Percentiles rank a stretch among this genome's conserved stretches.
These are phyloP conservation scores for Daldinia decipiens DNA, from an alignment of 495 filamentous ascomycete genomes.

Conservation along the genomic window DNA sequence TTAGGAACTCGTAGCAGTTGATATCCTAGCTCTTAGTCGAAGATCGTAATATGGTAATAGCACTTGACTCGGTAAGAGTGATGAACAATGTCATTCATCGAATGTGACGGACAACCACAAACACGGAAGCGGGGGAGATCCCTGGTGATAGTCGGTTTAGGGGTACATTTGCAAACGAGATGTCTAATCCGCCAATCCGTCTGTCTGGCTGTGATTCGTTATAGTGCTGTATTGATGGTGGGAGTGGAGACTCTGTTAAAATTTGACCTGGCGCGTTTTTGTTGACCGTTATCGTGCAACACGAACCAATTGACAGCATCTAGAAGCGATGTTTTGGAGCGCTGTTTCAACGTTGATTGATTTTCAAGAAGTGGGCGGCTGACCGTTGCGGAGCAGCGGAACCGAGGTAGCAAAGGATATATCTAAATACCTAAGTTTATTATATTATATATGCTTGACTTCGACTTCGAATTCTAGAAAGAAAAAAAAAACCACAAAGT, in stretches of 20 bases:
- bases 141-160: constrained; percentile 19
- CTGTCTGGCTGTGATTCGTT: constrained; percentile 18
- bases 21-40: constrained; percentile 10
- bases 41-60: constrained; percentile 25
- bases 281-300: constrained; percentile 32
- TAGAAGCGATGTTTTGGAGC: constrained; percentile 23
- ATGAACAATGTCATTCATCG: constrained; percentile 21
- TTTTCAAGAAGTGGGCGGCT: neutral
- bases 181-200: constrained; percentile 5
- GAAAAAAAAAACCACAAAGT: no score
- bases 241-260: constrained; percentile 30
- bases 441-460: neutral
- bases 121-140: constrained; percentile 14
- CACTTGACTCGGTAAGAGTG: constrained; percentile 22
- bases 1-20: constrained; percentile 17
- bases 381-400: neutral
- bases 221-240: constrained; percentile 6
- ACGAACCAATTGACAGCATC: constrained; percentile 32
- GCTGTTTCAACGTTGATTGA: constrained; percentile 19
- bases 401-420: neutral
- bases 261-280: constrained; percentile 29
- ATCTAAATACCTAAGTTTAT: neutral
- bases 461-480: neutral
- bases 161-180: constrained; percentile 18
- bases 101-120: constrained; percentile 17